Conservation (phyloP, 2,329 filamentous ascomycete species). For the Mollisia scopiformis region DNA sequence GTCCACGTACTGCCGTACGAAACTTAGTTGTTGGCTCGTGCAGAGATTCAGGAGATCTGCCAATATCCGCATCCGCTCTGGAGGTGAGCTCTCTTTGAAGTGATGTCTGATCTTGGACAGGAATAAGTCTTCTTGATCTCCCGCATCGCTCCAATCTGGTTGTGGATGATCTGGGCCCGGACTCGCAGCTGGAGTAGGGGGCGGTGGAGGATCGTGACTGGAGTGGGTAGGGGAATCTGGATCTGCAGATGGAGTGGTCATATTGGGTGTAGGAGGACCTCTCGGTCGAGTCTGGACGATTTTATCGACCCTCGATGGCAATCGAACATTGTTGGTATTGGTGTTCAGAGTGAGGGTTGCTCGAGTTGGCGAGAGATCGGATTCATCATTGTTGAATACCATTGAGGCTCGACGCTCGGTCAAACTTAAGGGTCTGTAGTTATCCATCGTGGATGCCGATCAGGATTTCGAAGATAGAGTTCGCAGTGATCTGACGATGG, state of each 20-base stretch:
- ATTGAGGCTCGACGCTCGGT: slow-evolving; percentile 63
- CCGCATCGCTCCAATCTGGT: slow-evolving; percentile 76
- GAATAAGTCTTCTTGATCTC: slow-evolving; percentile 82
- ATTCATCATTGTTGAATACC: slow-evolving; percentile 54
- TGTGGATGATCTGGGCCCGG: slow-evolving; percentile 64
- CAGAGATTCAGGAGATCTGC: slow-evolving; percentile 91
- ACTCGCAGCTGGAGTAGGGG: slow-evolving; percentile 67
- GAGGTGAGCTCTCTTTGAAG: slow-evolving; percentile 76
- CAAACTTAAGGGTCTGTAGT: slow-evolving; percentile 56
- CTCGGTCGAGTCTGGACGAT: slow-evolving; percentile 53
- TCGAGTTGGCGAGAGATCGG: slow-evolving; percentile 35
- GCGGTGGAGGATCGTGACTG: slow-evolving; percentile 55
- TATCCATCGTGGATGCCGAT: slow-evolving; percentile 30
- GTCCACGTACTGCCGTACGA: slow-evolving; percentile 94
- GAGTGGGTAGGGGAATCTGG: slow-evolving; percentile 51
- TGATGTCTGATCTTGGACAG: slow-evolving; percentile 77
- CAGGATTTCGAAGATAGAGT: not conserved
- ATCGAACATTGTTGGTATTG: slow-evolving; percentile 40
- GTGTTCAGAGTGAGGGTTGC: slow-evolving; percentile 51
- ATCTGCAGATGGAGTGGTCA: slow-evolving; percentile 65
- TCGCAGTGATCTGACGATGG: not conserved
- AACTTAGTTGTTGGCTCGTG: slow-evolving; percentile 92
- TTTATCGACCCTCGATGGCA: slow-evolving; percentile 54
- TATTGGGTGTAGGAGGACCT: slow-evolving; percentile 68
- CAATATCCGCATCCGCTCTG: slow-evolving; percentile 78